Evolutionary conservation across 2,329 filamentous ascomycete genomes (phyloP).

Genomic region (Gaeumannomyces tritici): DNA sequence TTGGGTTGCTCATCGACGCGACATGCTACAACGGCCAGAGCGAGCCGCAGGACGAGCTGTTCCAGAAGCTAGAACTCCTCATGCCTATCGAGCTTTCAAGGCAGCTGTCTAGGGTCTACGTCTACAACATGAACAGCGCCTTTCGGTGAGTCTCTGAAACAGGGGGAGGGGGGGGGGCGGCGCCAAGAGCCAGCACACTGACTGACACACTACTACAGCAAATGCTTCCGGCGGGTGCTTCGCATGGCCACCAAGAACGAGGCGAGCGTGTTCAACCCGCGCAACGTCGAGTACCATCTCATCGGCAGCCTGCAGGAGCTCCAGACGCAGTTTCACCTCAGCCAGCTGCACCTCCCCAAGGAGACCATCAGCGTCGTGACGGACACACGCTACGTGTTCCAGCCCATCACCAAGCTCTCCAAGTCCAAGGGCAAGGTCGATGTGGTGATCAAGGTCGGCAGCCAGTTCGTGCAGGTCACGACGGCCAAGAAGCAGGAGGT

Average conservation of each 20-base stretch:
- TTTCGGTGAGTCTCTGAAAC: conserved; percentile 49
- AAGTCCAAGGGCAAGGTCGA: conserved; percentile 64
- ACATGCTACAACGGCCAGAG: conserved; percentile 62
- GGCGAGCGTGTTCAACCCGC: conserved; percentile 49
- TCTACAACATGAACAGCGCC: conserved; percentile 67
- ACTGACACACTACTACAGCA: conserved; percentile 22
- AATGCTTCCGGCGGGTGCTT: conserved; percentile 56
- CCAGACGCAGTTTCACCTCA: conserved; percentile 57
- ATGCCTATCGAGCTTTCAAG: conserved; percentile 51
- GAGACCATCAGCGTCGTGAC: conserved; percentile 61
- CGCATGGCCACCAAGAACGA: conserved; percentile 53
- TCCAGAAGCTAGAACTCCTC: conserved; percentile 52
- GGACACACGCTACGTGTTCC: conserved; percentile 56
- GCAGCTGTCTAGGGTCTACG: conserved; percentile 52
- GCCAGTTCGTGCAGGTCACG: conserved; percentile 60
- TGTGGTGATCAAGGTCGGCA: conserved; percentile 58
- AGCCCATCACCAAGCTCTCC: conserved; percentile 54
- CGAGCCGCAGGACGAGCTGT: conserved; percentile 55
- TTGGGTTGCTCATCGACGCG: conserved; percentile 58
- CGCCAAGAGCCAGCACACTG: neutral
- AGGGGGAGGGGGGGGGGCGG: too few relatives aligned
- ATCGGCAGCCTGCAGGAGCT: conserved; percentile 57
- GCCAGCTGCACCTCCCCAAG: conserved; percentile 56
- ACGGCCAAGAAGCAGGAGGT: conserved; percentile 62
- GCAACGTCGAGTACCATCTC: conserved; percentile 56